Conservation (phyloP, 805 yeast species). For the Starmerella vitae region DNA sequence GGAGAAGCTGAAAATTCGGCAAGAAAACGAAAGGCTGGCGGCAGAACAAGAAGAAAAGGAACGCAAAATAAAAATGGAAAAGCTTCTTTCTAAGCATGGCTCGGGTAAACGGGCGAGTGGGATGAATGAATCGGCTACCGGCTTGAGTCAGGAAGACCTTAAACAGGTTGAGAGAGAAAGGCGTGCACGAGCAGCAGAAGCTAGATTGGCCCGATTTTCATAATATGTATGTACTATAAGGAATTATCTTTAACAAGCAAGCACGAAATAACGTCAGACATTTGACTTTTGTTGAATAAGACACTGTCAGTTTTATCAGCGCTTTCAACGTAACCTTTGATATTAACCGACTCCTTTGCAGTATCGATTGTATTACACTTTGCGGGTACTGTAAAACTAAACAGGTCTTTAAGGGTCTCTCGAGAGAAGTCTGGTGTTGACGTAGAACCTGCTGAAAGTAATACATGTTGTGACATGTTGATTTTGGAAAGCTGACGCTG, state of each 20-base stretch:
- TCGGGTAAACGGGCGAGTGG: slow-evolving; percentile 20
- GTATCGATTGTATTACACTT: slow-evolving; percentile 60
- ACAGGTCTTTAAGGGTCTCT: slow-evolving; percentile 60
- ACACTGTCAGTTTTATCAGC: too few species aligned
- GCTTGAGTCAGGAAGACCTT: slow-evolving; percentile 61
- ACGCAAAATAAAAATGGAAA: slow-evolving; percentile 20
- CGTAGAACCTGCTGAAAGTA: slow-evolving; percentile 32
- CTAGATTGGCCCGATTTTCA: slow-evolving; percentile 44
- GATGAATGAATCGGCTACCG: slow-evolving; percentile 25
- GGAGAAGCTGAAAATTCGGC: slow-evolving; percentile 16
- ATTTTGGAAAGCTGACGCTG: slow-evolving; percentile 82
- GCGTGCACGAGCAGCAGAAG: slow-evolving; percentile 93
- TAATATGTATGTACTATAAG: too few species aligned
- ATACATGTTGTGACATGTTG: slow-evolving; percentile 62
- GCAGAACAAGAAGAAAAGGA: slow-evolving; percentile 15
- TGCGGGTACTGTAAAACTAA: slow-evolving; percentile 41
- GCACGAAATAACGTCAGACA: background rate
- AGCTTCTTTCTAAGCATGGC: slow-evolving; percentile 21
- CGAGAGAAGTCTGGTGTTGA: slow-evolving; percentile 38
- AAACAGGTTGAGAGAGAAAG: slow-evolving; percentile 80
- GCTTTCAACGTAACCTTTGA: slow-evolving; percentile 4
- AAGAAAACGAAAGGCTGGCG: slow-evolving; percentile 16
- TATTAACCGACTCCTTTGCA: background rate
- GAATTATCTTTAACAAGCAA: background rate
- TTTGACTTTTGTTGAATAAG: too few species aligned